These are phyloP conservation scores for Ustilago lituana DNA, from an alignment of 1,284 basidiomycete genomes.

Conservation along the genomic window DNA sequence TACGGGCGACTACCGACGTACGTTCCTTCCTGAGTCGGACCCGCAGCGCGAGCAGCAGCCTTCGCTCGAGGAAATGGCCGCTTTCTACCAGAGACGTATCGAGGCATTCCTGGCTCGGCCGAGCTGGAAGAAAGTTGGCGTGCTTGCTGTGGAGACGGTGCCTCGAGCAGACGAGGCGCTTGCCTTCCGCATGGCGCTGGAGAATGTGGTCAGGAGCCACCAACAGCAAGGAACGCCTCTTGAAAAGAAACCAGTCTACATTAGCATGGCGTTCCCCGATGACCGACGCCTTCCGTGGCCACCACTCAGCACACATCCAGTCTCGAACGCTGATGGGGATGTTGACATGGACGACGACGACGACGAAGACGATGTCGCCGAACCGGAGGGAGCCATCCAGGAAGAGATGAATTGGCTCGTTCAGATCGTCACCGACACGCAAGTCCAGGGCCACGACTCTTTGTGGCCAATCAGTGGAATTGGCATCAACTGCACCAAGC, in stretches of 20 bases:
- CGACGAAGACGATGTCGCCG: conserved; percentile 19
- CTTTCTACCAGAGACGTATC: conserved; percentile 52
- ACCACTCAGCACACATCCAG: conserved; percentile 2
- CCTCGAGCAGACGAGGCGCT: conserved; percentile 57
- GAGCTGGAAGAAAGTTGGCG: conserved; percentile 48
- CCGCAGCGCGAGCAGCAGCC: conserved; percentile 31
- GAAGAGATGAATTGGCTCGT: conserved; percentile 49
- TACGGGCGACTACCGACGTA: conserved; percentile 54
- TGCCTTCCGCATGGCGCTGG: conserved; percentile 50
- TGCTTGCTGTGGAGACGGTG: conserved; percentile 59
- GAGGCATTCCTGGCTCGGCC: conserved; percentile 34
- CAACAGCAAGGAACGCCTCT: conserved; percentile 17
- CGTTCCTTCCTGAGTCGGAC: conserved; percentile 32
- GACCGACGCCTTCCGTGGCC: conserved; percentile 48
- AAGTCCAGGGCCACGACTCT: conserved; percentile 33
- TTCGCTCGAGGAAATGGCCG: conserved; percentile 36
- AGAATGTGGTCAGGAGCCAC: conserved; percentile 26
- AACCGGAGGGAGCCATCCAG: conserved; percentile 19
- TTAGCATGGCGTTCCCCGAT: conserved; percentile 51
- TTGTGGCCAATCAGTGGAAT: conserved; percentile 50
- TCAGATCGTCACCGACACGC: conserved; percentile 34
- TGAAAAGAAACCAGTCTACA: conserved; percentile 50
- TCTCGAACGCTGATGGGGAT: conserved; percentile 11
- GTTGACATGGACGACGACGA: conserved; percentile 36
- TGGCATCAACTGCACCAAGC: conserved; percentile 64